phyloP scores from a whole-genome alignment of 257 asterid genomes.

The Solanum pimpinellifolium region DNA sequence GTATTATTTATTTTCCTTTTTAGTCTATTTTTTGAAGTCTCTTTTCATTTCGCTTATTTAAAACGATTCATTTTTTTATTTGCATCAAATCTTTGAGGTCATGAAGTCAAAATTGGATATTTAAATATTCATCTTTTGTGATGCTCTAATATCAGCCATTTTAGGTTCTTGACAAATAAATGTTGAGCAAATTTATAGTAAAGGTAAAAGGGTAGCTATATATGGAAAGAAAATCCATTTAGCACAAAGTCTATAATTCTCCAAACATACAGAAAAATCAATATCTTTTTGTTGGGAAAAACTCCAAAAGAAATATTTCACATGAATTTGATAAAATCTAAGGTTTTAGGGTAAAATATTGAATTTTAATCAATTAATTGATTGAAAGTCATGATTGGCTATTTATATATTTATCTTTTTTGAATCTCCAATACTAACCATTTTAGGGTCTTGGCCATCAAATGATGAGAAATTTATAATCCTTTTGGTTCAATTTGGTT shows the following conservation, averaged over 20 bases:
- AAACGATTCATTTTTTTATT: too few relatives aligned
- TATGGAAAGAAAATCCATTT: constrained; percentile 2
- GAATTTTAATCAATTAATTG: not conserved
- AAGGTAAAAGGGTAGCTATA: constrained; percentile 17
- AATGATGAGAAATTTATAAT: not conserved
- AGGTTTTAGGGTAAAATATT: not conserved
- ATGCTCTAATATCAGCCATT: constrained; percentile 35
- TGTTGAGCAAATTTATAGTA: constrained; percentile 6
- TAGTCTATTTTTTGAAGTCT: too few relatives aligned
- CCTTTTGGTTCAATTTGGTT: too few relatives aligned
- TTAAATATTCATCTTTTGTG: constrained; percentile 23
- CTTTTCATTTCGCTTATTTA: too few relatives aligned
- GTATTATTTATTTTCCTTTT: too few relatives aligned
- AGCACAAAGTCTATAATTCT: constrained; percentile 21
- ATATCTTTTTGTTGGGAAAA: not conserved
- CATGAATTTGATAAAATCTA: not conserved
- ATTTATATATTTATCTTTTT: not conserved
- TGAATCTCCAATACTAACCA: too few relatives aligned
- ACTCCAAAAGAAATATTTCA: not conserved
- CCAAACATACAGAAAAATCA: constrained; percentile 28
- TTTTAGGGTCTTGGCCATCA: not conserved
- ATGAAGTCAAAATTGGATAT: too few relatives aligned
- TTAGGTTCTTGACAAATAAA: constrained; percentile 27
- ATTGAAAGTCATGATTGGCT: not conserved
- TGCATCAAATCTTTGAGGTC: too few relatives aligned